Conservation (phyloP, 352 stramenopile genomes). For the Phytophthora citrophthora region DNA sequence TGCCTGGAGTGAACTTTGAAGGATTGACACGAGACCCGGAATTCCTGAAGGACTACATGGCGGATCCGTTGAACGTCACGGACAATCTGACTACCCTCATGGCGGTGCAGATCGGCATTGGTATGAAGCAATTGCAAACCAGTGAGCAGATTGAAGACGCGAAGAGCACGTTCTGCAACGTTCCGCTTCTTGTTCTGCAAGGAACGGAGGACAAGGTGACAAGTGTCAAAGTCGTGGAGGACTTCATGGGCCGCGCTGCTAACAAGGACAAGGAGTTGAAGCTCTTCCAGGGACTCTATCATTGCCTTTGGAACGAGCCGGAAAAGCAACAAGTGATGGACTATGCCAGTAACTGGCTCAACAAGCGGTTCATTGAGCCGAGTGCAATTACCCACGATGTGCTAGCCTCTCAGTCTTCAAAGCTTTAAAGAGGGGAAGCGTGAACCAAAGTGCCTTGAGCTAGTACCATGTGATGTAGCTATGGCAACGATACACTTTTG, state of each 20-base stretch:
- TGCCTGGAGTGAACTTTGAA: constrained; percentile 62
- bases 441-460: too few relatives aligned
- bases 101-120: constrained; percentile 42
- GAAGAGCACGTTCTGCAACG: constrained; percentile 35
- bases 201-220: constrained; percentile 59
- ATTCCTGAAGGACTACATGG: constrained; percentile 62
- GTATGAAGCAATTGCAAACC: constrained; percentile 42
- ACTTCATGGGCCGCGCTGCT: constrained; percentile 50
- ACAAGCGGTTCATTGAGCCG: constrained; percentile 20
- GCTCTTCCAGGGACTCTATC: constrained; percentile 57
- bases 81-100: constrained; percentile 53
- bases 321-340: constrained; percentile 60
- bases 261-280: constrained; percentile 67
- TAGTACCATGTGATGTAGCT: too few relatives aligned
- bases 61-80: constrained; percentile 55
- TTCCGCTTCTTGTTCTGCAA: constrained; percentile 46
- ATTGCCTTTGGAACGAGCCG: constrained; percentile 69
- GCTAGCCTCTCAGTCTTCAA: constrained; percentile 22
- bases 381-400: neutral
- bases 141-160: constrained; percentile 40
- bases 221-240: constrained; percentile 46
- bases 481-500: neutral
- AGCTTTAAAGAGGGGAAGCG: constrained; percentile 19
- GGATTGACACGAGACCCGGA: constrained; percentile 36
- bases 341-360: constrained; percentile 52